These are phyloP conservation scores for Yamadazyma mexicana DNA, from an alignment of 1,139 yeast species.

Conservation along the genomic window DNA sequence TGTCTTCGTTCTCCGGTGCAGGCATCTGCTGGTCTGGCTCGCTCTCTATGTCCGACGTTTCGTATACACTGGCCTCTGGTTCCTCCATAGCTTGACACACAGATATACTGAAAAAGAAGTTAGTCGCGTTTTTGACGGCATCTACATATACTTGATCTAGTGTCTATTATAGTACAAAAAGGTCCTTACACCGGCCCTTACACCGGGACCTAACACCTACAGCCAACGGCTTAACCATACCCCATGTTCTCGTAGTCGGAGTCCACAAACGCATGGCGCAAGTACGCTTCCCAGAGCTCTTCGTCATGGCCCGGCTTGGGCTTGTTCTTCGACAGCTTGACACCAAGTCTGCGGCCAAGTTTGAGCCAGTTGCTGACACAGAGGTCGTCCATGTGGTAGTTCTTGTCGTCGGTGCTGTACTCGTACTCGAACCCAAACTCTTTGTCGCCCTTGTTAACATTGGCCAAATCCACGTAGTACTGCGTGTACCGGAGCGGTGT, in stretches of 20 bases:
- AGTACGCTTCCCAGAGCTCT: conserved; percentile 42
- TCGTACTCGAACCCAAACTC: conserved; percentile 62
- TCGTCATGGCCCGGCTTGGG: conserved; percentile 16
- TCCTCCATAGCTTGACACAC: neutral
- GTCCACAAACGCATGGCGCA: conserved; percentile 59
- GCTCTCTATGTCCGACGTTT: conserved; percentile 51
- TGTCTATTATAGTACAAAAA: neutral
- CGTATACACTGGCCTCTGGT: conserved; percentile 38
- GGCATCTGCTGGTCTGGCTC: conserved; percentile 14
- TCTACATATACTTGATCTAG: too few species aligned
- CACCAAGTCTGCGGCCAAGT: conserved; percentile 54
- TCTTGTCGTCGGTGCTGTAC: conserved; percentile 63
- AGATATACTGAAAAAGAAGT: too few species aligned
- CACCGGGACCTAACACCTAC: too few species aligned
- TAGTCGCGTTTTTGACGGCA: too few species aligned
- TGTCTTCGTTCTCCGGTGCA: conserved; percentile 15
- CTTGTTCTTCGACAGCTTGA: conserved; percentile 17
- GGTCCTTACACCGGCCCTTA: too few species aligned
- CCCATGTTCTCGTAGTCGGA: conserved; percentile 61
- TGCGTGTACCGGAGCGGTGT: conserved; percentile 74
- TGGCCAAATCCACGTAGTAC: conserved; percentile 63
- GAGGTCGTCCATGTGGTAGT: conserved; percentile 55
- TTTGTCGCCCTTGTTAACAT: conserved; percentile 47
- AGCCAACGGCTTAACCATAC: conserved; percentile 20
- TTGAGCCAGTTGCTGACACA: conserved; percentile 62